Conservation (phyloP, 23 red algal species). For the Rhodosorus marinus region DNA sequence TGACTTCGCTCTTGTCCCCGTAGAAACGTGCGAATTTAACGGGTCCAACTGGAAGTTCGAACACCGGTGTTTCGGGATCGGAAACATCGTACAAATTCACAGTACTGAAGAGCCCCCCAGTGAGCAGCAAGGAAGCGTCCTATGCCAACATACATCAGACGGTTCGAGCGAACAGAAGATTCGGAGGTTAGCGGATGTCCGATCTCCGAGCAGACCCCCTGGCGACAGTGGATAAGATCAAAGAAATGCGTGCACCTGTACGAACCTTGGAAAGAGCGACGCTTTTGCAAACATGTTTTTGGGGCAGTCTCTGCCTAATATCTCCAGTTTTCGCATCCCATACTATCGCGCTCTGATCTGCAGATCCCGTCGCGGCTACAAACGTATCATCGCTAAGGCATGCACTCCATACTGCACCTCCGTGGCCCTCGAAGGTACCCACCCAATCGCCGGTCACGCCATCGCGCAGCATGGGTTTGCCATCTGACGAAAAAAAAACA, state of each 20-base stretch:
- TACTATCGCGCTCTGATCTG: constrained; percentile 57
- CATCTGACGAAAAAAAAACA: constrained; percentile 42
- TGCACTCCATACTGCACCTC: constrained; percentile 75
- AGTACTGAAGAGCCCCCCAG: constrained; percentile 40
- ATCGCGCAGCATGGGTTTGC: constrained; percentile 75
- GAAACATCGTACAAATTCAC: constrained; percentile 66
- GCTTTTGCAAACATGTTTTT: constrained; percentile 57
- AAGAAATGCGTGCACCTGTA: too few species aligned
- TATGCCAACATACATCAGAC: too few species aligned
- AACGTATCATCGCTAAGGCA: constrained; percentile 45
- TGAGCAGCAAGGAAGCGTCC: constrained; percentile 25
- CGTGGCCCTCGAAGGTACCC: constrained; percentile 74
- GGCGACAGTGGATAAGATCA: too few species aligned
- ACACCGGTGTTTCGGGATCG: too few species aligned
- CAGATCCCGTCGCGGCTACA: constrained; percentile 54
- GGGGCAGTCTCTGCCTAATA: constrained; percentile 21
- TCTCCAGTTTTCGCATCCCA: constrained; percentile 63
- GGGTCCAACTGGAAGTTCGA: too few species aligned
- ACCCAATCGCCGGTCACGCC: constrained; percentile 73
- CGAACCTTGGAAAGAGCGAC: too few species aligned
- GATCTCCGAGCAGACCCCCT: too few species aligned
- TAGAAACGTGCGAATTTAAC: constrained; percentile 58
- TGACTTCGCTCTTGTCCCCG: constrained; percentile 11
- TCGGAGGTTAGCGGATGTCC: too few species aligned
- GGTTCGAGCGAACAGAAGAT: too few species aligned